phyloP scores from a whole-genome alignment of 306 rosid genomes.

The Trichosanthes cucumerina region DNA sequence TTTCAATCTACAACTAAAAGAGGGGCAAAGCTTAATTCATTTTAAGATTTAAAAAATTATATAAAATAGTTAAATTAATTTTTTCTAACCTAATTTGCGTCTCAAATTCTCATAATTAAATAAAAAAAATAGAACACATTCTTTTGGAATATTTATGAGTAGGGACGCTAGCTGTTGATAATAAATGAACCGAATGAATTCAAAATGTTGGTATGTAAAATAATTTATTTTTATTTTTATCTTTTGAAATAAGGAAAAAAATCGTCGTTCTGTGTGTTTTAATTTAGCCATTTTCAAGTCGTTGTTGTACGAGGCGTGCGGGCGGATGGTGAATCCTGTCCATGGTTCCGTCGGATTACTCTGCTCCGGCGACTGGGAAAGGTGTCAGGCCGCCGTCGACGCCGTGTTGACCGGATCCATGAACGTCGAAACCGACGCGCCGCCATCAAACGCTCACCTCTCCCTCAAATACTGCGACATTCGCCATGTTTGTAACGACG shows the following conservation, averaged over 20 bases:
- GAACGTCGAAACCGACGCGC: neutral
- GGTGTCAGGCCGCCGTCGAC: constrained; percentile 54
- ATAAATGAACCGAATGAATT: neutral
- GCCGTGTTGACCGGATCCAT: constrained; percentile 35
- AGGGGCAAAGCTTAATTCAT: too few relatives aligned
- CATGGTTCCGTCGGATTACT: constrained; percentile 53
- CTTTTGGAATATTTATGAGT: too few relatives aligned
- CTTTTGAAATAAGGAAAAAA: too few relatives aligned
- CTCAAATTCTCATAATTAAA: too few relatives aligned
- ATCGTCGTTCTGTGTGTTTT: neutral
- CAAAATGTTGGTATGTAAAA: neutral
- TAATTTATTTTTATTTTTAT: neutral
- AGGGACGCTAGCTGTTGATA: too few relatives aligned
- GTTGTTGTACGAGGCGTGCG: constrained; percentile 55
- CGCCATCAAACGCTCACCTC: neutral
- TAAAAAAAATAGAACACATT: too few relatives aligned
- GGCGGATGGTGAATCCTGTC: constrained; percentile 55
- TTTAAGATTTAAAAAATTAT: too few relatives aligned
- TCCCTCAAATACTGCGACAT: constrained; percentile 17
- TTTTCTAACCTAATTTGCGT: too few relatives aligned
- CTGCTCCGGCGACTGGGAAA: constrained; percentile 39
- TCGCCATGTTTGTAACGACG: constrained; percentile 30
- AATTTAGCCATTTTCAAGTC: constrained; percentile 53
- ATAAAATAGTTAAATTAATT: too few relatives aligned
- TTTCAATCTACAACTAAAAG: too few relatives aligned